Conservation (phyloP, 495 filamentous ascomycete genomes). For the Talaromyces wortmannii region DNA sequence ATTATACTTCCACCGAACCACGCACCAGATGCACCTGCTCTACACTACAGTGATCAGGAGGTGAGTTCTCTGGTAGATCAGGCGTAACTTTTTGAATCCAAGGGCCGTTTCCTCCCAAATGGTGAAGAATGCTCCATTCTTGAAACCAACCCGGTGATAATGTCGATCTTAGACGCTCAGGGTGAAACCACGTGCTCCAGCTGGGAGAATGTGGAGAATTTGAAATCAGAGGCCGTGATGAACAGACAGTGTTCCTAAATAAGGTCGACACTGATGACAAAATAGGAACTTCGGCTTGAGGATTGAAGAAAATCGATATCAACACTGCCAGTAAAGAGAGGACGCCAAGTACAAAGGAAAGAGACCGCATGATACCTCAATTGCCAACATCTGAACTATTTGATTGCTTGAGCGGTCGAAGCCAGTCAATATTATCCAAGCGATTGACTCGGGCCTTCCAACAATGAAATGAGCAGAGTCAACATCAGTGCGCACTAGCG, state of each 20-base stretch:
- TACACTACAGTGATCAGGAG: conserved; percentile 40
- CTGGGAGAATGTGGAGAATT: conserved; percentile 11
- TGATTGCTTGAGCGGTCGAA: no score
- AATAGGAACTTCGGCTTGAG: background rate
- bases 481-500: no score
- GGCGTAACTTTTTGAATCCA: conserved; percentile 48
- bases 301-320: background rate
- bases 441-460: no score
- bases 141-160: background rate
- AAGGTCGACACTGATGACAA: background rate
- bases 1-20: background rate
- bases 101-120: conserved; percentile 53
- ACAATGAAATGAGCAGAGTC: no score
- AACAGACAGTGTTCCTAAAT: background rate
- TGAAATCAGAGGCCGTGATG: conserved; percentile 3
- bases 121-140: conserved; percentile 48
- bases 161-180: background rate
- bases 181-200: conserved; percentile 18
- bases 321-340: background rate
- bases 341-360: background rate
- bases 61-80: conserved; percentile 26
- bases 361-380: background rate
- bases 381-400: background rate
- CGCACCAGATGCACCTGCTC: conserved; percentile 55
- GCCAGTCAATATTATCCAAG: no score